A percentile compares a stretch with the other conserved stretches of the same genome.
Conservation (phyloP, 306 rosid genomes). For the Leucaena leucocephala region DNA sequence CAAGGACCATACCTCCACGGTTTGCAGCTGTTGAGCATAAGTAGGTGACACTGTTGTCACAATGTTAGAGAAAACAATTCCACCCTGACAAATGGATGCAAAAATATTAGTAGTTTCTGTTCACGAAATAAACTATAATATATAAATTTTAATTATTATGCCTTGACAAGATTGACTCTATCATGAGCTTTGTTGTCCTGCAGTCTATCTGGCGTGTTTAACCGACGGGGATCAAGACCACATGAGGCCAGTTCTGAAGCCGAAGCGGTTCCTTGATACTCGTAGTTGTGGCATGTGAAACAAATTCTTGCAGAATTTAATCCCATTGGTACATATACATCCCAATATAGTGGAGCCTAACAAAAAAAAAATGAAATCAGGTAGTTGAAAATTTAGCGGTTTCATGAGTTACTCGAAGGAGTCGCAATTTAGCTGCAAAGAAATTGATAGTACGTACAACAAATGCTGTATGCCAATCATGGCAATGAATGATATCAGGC, state of each 20-base stretch:
- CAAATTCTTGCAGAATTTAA: constrained; percentile 8
- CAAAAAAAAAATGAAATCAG: background rate
- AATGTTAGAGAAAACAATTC: constrained; percentile 86
- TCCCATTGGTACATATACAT: background rate
- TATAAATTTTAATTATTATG: constrained; percentile 13
- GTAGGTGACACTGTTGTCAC: constrained; percentile 97
- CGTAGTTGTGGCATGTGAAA: background rate
- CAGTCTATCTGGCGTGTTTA: constrained; percentile 83
- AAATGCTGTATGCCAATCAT: constrained; percentile 76
- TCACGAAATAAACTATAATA: background rate
- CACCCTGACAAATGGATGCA: constrained; percentile 64
- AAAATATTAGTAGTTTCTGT: constrained; percentile 26
- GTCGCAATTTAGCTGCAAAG: too few species aligned
- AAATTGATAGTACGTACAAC: constrained; percentile 45
- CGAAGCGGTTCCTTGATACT: background rate
- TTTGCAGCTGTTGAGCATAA: constrained; percentile 88
- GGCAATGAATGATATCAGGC: constrained; percentile 96
- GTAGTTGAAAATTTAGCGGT: background rate
- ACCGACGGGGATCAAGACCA: constrained; percentile 73
- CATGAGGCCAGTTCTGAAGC: constrained; percentile 76
- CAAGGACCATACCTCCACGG: constrained; percentile 70
- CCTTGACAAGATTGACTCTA: constrained; percentile 87
- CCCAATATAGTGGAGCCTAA: background rate
- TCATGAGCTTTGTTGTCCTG: constrained; percentile 85
- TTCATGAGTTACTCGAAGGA: background rate